Percentiles rank a stretch among this genome's conserved stretches.
Conservation (phyloP, 1,284 basidiomycete species). For the Cryptococcus sp. region DNA sequence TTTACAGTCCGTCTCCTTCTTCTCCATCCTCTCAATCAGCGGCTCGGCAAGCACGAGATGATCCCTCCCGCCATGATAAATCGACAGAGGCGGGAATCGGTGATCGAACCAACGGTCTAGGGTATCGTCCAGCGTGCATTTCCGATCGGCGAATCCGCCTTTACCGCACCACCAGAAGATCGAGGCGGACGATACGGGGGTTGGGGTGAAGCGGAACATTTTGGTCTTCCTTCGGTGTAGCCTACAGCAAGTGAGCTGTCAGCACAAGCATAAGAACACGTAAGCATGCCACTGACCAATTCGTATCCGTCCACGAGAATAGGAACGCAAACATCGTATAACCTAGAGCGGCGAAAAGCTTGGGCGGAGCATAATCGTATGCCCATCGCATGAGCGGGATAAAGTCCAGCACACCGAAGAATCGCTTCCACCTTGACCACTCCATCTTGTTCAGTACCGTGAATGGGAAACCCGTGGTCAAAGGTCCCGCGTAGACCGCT, state of each 20-base stretch:
- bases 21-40: constrained; percentile 56
- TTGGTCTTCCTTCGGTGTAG: constrained; percentile 61
- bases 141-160: constrained; percentile 61
- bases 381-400: constrained; percentile 64
- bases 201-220: constrained; percentile 67
- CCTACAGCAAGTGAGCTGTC: constrained; percentile 29
- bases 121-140: constrained; percentile 60
- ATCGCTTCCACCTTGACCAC: constrained; percentile 60
- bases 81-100: constrained; percentile 61
- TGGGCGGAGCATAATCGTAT: constrained; percentile 61
- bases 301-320: constrained; percentile 62
- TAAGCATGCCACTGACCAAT: constrained; percentile 55
- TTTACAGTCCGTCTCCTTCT: constrained; percentile 57
- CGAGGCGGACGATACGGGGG: constrained; percentile 59
- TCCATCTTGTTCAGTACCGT: constrained; percentile 57
- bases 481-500: constrained; percentile 63
- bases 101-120: constrained; percentile 60
- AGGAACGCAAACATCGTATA: constrained; percentile 65
- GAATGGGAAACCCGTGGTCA: constrained; percentile 64
- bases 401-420: constrained; percentile 65
- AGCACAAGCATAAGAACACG: not conserved
- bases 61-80: constrained; percentile 60
- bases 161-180: constrained; percentile 66
- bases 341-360: constrained; percentile 52
- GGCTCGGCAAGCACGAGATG: constrained; percentile 59